Percentiles rank a stretch among this genome's conserved stretches.
Evolutionary conservation across 1,139 yeast species (phyloP).

Genomic region (Saccharomyces hybrid): DNA sequence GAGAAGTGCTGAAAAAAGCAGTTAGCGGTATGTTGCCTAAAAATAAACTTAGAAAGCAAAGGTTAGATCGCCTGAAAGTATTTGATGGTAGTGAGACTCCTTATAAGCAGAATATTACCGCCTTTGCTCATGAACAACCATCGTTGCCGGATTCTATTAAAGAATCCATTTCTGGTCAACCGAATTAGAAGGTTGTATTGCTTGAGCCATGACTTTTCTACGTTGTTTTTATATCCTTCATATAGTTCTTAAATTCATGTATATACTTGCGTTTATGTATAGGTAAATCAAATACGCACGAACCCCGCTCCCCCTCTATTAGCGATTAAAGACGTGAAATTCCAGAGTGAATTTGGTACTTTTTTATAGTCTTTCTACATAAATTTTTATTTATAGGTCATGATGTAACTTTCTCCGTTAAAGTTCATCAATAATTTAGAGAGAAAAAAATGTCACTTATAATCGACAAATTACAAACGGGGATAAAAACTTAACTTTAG

Average conservation of each 20-base stretch:
- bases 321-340: no score
- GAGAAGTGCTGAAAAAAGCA: constrained; percentile 74
- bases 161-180: constrained; percentile 10
- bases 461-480: neutral
- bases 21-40: constrained; percentile 96
- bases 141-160: constrained; percentile 32
- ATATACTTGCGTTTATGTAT: neutral
- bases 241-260: neutral
- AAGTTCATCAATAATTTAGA: neutral
- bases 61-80: constrained; percentile 77
- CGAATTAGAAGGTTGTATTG: constrained; percentile 12
- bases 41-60: constrained; percentile 68
- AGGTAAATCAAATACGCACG: neutral
- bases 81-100: constrained; percentile 88
- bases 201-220: neutral
- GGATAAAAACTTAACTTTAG: neutral
- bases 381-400: neutral
- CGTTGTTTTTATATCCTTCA: neutral
- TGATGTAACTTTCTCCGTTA: neutral
- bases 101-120: constrained; percentile 70
- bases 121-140: constrained; percentile 77
- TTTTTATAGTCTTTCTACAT: neutral
- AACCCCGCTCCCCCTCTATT: neutral
- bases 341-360: neutral
- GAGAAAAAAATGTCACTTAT: neutral